A percentile compares a stretch with the other conserved stretches of the same genome.
Evolutionary conservation across 139 green algal genomes (phyloP).

Genomic region (Micractinium sp.): DNA sequence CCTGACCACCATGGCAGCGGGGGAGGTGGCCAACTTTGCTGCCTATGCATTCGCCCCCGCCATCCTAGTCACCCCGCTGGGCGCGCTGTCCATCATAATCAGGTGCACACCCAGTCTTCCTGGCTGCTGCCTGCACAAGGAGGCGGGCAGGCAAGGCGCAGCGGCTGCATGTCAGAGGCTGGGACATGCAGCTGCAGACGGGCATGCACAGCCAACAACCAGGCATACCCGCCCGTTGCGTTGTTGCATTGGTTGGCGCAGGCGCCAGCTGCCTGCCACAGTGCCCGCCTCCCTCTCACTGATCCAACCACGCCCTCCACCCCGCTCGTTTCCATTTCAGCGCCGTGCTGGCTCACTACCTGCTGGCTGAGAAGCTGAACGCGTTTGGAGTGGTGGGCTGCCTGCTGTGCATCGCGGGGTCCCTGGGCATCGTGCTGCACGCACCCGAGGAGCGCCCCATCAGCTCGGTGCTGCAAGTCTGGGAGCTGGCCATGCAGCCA

Average conservation of each 20-base stretch:
- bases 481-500: constrained; percentile 85
- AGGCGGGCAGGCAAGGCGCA: neutral
- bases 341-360: constrained; percentile 90
- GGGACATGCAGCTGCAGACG: neutral
- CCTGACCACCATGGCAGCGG: constrained; percentile 91
- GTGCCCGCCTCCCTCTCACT: too few species aligned
- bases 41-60: constrained; percentile 97
- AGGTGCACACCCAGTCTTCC: constrained; percentile 55
- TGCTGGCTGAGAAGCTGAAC: constrained; percentile 94
- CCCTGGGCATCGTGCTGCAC: constrained; percentile 91
- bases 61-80: constrained; percentile 94
- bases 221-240: too few species aligned
- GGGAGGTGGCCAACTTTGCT: constrained; percentile 96
- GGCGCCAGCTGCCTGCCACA: neutral
- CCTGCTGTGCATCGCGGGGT: constrained; percentile 92
- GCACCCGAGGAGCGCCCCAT: constrained; percentile 86
- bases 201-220: too few species aligned
- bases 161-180: neutral
- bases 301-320: neutral
- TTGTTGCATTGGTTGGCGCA: too few species aligned
- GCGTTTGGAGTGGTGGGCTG: constrained; percentile 94
- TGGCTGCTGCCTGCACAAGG: neutral
- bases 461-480: constrained; percentile 84
- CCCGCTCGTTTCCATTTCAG: constrained; percentile 45
- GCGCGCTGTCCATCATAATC: constrained; percentile 91